Conservation (phyloP, 805 yeast species). For the Cyberlindnera lachancei region DNA sequence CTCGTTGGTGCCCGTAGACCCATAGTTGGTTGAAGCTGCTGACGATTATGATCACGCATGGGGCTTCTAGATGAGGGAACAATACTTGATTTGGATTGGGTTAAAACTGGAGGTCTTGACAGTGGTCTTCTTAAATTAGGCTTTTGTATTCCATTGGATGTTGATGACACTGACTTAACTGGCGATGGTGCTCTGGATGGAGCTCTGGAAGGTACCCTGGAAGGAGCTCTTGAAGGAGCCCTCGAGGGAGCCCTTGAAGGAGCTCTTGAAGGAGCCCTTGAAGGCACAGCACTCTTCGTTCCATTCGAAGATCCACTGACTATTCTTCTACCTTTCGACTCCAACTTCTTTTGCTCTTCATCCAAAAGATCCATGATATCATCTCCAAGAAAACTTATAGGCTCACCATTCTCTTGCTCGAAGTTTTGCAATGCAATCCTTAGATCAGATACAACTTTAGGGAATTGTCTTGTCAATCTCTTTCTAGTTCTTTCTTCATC, state of each 20-base stretch:
- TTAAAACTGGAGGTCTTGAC: constrained; percentile 4
- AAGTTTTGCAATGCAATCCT: constrained; percentile 39
- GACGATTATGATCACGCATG: too few relatives aligned
- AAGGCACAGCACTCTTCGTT: constrained; percentile 14
- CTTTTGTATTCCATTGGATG: constrained; percentile 7
- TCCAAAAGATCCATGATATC: constrained; percentile 25
- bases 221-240: constrained; percentile 14
- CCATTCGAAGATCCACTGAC: constrained; percentile 9
- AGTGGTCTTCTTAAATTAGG: constrained; percentile 7
- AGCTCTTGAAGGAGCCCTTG: constrained; percentile 15
- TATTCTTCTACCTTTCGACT: constrained; percentile 17
- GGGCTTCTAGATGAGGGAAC: not conserved
- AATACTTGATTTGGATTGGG: not conserved
- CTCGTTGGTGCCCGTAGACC: constrained; percentile 4
- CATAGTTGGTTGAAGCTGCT: not conserved
- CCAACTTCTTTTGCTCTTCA: constrained; percentile 17
- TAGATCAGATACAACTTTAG: constrained; percentile 49
- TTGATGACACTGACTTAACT: constrained; percentile 3
- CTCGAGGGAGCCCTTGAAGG: constrained; percentile 16
- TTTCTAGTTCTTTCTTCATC: constrained; percentile 76
- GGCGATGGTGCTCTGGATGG: constrained; percentile 9
- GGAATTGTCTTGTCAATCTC: constrained; percentile 58
- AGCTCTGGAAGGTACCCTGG: constrained; percentile 12
- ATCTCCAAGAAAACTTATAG: constrained; percentile 22
- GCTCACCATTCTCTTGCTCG: constrained; percentile 34